Evolutionary conservation across 2,329 filamentous ascomycete genomes (phyloP).

Genomic region (Stylonectria norvegica): DNA sequence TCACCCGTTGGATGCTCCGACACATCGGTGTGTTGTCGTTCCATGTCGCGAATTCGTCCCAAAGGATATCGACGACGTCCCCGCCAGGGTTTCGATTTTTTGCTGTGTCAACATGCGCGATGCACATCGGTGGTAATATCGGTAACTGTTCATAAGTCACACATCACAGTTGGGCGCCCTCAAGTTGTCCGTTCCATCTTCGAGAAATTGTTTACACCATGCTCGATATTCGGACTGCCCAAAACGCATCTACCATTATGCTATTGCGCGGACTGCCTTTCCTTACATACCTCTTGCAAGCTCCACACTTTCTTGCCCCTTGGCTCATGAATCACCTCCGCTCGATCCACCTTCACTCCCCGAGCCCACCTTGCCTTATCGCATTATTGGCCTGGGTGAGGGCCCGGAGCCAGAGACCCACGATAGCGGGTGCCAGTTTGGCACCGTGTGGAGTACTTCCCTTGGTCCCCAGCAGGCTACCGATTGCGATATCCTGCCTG

Average conservation of each 20-base stretch:
- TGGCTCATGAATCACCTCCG: constrained; percentile 14
- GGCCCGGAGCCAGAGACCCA: constrained; percentile 17
- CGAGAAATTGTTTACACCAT: constrained; percentile 11
- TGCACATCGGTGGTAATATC: not conserved
- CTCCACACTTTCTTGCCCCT: constrained; percentile 24
- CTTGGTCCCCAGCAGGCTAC: constrained; percentile 11
- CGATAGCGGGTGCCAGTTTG: constrained; percentile 26
- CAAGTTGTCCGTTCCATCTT: constrained; percentile 3
- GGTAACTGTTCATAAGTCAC: not conserved
- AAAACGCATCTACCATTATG: constrained; percentile 9
- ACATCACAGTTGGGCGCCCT: not conserved
- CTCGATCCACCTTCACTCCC: constrained; percentile 18
- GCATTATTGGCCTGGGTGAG: constrained; percentile 20
- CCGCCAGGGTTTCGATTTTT: too few relatives aligned
- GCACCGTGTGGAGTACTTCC: constrained; percentile 31
- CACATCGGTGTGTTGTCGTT: too few relatives aligned
- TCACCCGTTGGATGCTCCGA: too few relatives aligned
- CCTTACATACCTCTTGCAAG: constrained; percentile 26
- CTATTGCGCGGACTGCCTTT: constrained; percentile 21
- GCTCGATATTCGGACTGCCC: constrained; percentile 11
- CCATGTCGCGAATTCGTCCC: too few relatives aligned
- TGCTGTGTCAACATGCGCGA: too few relatives aligned
- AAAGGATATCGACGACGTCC: too few relatives aligned
- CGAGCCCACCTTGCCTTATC: constrained; percentile 10
- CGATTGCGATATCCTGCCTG: constrained; percentile 24